Base-by-base conservation (phyloP, 305 asterid species). In the Plantago rigida region DNA sequence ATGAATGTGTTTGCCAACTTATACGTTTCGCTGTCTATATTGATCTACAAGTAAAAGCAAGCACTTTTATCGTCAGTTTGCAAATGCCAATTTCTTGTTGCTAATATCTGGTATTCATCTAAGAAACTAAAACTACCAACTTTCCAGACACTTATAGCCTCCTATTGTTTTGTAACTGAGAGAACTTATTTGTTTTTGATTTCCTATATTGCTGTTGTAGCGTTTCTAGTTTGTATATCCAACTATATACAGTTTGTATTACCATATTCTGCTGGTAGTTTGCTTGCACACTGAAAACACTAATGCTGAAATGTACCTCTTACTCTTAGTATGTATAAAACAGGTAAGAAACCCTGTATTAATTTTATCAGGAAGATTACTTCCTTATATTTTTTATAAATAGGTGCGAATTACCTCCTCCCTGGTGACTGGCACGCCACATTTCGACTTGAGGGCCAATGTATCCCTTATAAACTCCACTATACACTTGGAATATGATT, bases 1-100 rank as follows among this genome's bases (percentile, higher is more conserved):
- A 56, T 72, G 64, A 39, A 47, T 59, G 46, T 50, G 55, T 28
- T 15, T 22, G 13, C 47, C 7, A 36, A n/a, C 22, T 56, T 28
- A 10, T 31, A 36, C 13, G 56, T 17, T 29, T 2, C 34, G 5
- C 34, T 29, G 34, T 17, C 34, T 29, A 29, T 4, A 29, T 4
- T 29, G 5, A 51, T 17, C 1, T 51, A n/a, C 56, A 19, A 15
- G 56, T 51, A 17, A 22, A 51, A 51, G 2, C 22, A 9, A 24
- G 9, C 28, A 44, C 9, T 14, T 29, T 10, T n/a, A 26, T 47
- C 41, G 0, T 17, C 9, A 14, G 17, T 56, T 0, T 31, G 6
- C 39, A 31, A 31, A 34, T 34, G 24, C 12, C 3, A 11, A 51
- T 63, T 51, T 63, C 13, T 14, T 17, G 11, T 8, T 45, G 12